Base-by-base conservation (phyloP, 768 basidiomycete genomes). In the Agrocybe chaxingu region DNA sequence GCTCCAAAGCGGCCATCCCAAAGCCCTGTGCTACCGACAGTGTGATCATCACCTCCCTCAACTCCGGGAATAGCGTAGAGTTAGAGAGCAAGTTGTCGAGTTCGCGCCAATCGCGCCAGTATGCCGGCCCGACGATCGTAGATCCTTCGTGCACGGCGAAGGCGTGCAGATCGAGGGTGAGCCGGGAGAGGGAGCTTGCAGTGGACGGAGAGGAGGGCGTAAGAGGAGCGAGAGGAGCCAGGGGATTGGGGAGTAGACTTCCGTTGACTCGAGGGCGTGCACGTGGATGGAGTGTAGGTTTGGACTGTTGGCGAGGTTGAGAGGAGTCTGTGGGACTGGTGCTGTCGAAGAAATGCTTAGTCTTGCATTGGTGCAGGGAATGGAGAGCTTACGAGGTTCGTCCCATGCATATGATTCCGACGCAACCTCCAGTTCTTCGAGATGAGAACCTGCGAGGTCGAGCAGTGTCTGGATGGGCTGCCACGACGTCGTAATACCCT, bases 81-180 rank as follows among this genome's bases (percentile, higher is more conserved):
- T 39, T 37, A 16, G 38, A 47, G 32, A 47, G 46, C 3, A 47
- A 7, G 18, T 47, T 32, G 12, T 39, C 46, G 13, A 47, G 46
- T 11, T 47, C 36, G 5, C 37, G 37, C 46, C 46, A 47, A 12
- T 39, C 36, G 9, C 40, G 18, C 46, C 46, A 47, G 18, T 30
- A 47, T 7, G 46, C 12, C 24, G 24, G 24, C 24, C 24, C 24
- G 24, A 24, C 24, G 24, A 24, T 24, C 24, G 24, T 24, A 5
- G 24, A 24, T 24, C 24, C 24, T 5, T 47, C 46, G 1, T n/a
- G 30, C 6, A 29, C 12, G 2, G 37, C 29, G 18, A 47, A 38
- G 30, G 31, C 36, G 38, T 38, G 40, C n/a, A 47, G 19, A 12
- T 47, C 37, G 9, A 47, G n/a, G 19, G 19, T 47, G 19, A 31